A percentile compares a stretch with the other conserved stretches of the same genome.
Evolutionary conservation across 2,329 filamentous ascomycete species (phyloP).

Genomic region (Coniochaeta sp.): DNA sequence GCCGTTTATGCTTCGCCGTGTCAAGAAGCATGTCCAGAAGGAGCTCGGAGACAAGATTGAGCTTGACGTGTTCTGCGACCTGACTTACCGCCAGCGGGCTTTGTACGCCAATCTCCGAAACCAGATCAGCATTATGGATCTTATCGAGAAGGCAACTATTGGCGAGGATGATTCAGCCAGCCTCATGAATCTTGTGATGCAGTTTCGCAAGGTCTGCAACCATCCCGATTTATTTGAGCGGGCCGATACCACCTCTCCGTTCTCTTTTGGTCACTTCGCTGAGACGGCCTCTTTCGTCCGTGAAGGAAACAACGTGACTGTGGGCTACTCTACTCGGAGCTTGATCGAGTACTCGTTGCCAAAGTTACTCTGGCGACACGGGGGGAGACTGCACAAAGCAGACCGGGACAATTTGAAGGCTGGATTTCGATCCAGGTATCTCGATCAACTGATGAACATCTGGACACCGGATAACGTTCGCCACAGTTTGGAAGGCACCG

Average conservation of each 20-base stretch:
- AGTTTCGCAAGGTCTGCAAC: slow-evolving; percentile 99
- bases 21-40: slow-evolving; percentile 99
- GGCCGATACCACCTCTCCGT: slow-evolving; percentile 81
- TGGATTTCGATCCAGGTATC: slow-evolving; percentile 72
- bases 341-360: slow-evolving; percentile 80
- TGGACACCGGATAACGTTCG: slow-evolving; percentile 76
- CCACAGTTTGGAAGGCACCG: slow-evolving; percentile 50
- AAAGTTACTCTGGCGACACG: slow-evolving; percentile 72
- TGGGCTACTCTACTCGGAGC: slow-evolving; percentile 83
- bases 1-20: slow-evolving; percentile 97
- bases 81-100: slow-evolving; percentile 91
- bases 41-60: slow-evolving; percentile 99
- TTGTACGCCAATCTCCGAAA: slow-evolving; percentile 90
- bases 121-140: slow-evolving; percentile 97
- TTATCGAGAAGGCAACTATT: slow-evolving; percentile 92
- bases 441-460: slow-evolving; percentile 81
- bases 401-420: slow-evolving; percentile 66
- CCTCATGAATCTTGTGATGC: slow-evolving; percentile 98
- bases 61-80: slow-evolving; percentile 88
- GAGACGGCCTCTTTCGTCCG: slow-evolving; percentile 94
- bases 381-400: slow-evolving; percentile 67
- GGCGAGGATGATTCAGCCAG: slow-evolving; percentile 95
- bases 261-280: slow-evolving; percentile 78
- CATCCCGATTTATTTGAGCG: slow-evolving; percentile 96
- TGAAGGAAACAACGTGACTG: slow-evolving; percentile 71